Evolutionary conservation across 352 stramenopile genomes (phyloP).

Genomic region (Pythium pyrilobum): DNA sequence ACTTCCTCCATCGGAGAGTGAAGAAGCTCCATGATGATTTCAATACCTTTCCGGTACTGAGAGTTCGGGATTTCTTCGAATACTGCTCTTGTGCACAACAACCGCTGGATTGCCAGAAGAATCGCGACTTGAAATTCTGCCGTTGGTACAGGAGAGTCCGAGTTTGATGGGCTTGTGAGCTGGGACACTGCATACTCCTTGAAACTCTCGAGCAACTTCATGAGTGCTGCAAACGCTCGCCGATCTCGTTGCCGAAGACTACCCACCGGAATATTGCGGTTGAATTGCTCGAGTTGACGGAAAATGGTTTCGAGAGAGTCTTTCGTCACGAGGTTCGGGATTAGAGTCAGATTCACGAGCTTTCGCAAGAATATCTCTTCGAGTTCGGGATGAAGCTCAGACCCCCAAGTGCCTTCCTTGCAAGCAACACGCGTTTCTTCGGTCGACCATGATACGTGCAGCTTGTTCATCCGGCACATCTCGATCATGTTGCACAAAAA

Average conservation of each 20-base stretch:
- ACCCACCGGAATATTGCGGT: constrained; percentile 78
- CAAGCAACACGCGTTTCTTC: constrained; percentile 82
- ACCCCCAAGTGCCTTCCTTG: constrained; percentile 83
- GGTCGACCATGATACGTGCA: constrained; percentile 83
- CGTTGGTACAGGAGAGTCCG: constrained; percentile 72
- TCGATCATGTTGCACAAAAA: constrained; percentile 86
- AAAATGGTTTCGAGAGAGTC: constrained; percentile 71
- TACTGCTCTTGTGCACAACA: constrained; percentile 74
- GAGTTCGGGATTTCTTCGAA: constrained; percentile 84
- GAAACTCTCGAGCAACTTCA: constrained; percentile 83
- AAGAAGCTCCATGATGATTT: constrained; percentile 84
- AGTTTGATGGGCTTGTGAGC: constrained; percentile 74
- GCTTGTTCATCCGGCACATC: constrained; percentile 86
- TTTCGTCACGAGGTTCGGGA: constrained; percentile 77
- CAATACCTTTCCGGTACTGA: constrained; percentile 82
- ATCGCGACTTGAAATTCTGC: constrained; percentile 81
- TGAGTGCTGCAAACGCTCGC: constrained; percentile 67
- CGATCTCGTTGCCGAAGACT: constrained; percentile 65
- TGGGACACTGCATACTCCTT: constrained; percentile 83
- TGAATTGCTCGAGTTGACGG: constrained; percentile 82
- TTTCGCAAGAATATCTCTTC: constrained; percentile 84
- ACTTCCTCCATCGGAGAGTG: constrained; percentile 85
- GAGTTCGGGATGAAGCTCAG: constrained; percentile 74
- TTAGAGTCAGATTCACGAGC: constrained; percentile 68
- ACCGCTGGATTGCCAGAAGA: constrained; percentile 68